Evolutionary conservation across 805 yeast species (phyloP).

Genomic region (Saturnispora hagleri): DNA sequence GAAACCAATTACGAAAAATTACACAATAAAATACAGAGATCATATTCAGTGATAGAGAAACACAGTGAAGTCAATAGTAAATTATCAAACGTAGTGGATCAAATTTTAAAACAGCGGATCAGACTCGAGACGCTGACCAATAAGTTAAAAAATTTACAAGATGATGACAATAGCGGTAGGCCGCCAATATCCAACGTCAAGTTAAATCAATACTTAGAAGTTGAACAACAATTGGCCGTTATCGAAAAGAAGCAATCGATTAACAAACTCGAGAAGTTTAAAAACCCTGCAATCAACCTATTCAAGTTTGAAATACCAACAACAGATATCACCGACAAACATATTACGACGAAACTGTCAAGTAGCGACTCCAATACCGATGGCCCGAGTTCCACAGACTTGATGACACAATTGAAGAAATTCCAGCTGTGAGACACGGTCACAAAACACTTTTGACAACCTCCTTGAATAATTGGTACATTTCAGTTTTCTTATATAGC

Average conservation of each 20-base stretch:
- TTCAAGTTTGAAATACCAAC: not conserved
- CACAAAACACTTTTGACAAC: conserved; percentile 20
- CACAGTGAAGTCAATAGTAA: not conserved
- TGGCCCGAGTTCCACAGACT: not conserved
- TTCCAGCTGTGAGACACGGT: not conserved
- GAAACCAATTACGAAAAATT: conserved; percentile 9
- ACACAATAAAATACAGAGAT: conserved; percentile 2
- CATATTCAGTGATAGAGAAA: not conserved
- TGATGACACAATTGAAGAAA: not conserved
- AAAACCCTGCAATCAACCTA: conserved; percentile 1
- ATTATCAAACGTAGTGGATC: conserved; percentile 1
- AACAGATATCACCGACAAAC: not conserved
- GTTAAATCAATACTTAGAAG: conserved; percentile 19
- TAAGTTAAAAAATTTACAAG: conserved; percentile 27
- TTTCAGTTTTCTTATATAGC: conserved; percentile 29
- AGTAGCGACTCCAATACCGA: not conserved
- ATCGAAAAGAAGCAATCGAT: conserved; percentile 11
- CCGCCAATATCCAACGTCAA: conserved; percentile 13
- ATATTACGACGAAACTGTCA: not conserved
- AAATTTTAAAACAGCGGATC: conserved; percentile 12
- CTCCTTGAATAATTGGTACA: conserved; percentile 35
- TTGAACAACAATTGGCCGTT: conserved; percentile 22
- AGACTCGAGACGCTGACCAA: conserved; percentile 20
- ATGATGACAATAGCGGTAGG: conserved; percentile 25
- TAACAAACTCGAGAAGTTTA: not conserved